A percentile compares a stretch with the other conserved stretches of the same genome.
Conservation (phyloP, 2,329 filamentous ascomycete species). For the Ophiostoma triangulosporum region DNA sequence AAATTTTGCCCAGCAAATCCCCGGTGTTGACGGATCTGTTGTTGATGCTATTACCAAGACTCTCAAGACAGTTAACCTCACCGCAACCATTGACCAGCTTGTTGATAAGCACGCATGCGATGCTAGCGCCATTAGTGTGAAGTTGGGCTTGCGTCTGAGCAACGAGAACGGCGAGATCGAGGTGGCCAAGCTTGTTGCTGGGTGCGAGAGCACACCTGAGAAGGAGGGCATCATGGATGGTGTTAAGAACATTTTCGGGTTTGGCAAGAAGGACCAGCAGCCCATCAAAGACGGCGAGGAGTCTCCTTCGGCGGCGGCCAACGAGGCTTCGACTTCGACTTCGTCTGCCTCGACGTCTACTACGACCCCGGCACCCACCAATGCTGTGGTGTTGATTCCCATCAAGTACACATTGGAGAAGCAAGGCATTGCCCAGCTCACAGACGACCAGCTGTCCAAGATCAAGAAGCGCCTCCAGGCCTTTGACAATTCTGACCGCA, state of each 20-base stretch:
- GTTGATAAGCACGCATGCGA: conserved; percentile 68
- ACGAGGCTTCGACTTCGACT: conserved; percentile 15
- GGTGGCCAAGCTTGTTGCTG: conserved; percentile 60
- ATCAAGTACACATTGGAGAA: conserved; percentile 37
- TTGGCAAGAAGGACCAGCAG: conserved; percentile 79
- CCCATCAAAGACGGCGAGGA: conserved; percentile 42
- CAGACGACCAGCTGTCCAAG: conserved; percentile 34
- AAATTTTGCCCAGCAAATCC: conserved; percentile 62
- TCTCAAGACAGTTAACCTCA: conserved; percentile 73
- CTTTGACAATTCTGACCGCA: conserved; percentile 75
- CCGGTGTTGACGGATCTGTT: conserved; percentile 29
- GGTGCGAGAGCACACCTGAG: conserved; percentile 65
- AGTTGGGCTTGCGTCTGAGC: conserved; percentile 61
- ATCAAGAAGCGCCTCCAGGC: conserved; percentile 61
- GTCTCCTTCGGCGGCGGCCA: conserved; percentile 16
- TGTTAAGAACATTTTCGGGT: conserved; percentile 91
- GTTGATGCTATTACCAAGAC: conserved; percentile 48
- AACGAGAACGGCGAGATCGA: conserved; percentile 67
- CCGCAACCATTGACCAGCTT: conserved; percentile 63
- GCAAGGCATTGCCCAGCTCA: conserved; percentile 34
- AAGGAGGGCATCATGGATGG: conserved; percentile 80
- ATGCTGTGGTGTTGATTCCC: conserved; percentile 42
- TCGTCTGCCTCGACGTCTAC: conserved; percentile 8
- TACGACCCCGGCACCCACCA: conserved; percentile 34
- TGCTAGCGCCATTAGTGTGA: conserved; percentile 64